A percentile compares a stretch with the other conserved stretches of the same genome.
Conservation (phyloP, 805 yeast species). For the Kluyveromyces starmeri region DNA sequence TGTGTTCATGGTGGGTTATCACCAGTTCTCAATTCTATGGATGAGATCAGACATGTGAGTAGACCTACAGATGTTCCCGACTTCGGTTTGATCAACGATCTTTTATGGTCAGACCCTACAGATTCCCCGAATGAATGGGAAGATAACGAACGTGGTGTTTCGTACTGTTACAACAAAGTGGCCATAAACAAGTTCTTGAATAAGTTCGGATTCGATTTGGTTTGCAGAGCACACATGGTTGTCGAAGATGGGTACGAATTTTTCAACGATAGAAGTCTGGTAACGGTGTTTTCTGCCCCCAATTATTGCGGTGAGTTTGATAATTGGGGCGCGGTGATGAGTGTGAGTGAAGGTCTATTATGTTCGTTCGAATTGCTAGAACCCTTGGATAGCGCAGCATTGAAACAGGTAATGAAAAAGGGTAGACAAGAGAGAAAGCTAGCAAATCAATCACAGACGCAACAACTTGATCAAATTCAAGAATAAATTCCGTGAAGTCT, state of each 20-base stretch:
- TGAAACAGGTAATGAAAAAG: constrained; percentile 89
- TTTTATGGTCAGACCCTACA: constrained; percentile 80
- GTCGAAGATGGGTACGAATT: constrained; percentile 86
- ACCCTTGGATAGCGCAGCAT: constrained; percentile 86
- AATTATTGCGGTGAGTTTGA: constrained; percentile 50
- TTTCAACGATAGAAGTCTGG: constrained; percentile 62
- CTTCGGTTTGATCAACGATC: constrained; percentile 65
- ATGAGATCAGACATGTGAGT: constrained; percentile 60
- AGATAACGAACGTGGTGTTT: constrained; percentile 76
- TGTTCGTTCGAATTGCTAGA: constrained; percentile 91
- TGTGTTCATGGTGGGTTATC: constrained; percentile 83
- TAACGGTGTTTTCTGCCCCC: constrained; percentile 76
- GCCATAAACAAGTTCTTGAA: constrained; percentile 64
- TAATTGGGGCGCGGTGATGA: constrained; percentile 98
- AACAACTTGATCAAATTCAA: constrained; percentile 1
- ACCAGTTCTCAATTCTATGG: constrained; percentile 55
- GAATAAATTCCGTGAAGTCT: too few relatives aligned
- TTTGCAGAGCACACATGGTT: constrained; percentile 83
- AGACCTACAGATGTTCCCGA: constrained; percentile 84
- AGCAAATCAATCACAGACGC: constrained; percentile 35
- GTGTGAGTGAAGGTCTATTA: constrained; percentile 83
- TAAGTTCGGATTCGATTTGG: constrained; percentile 62
- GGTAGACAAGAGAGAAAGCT: constrained; percentile 80
- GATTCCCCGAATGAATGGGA: constrained; percentile 54
- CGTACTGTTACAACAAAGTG: constrained; percentile 65